Evolutionary conservation across 192 early-diverging fungal species (phyloP).

Genomic region (Thamnidium elegans): DNA sequence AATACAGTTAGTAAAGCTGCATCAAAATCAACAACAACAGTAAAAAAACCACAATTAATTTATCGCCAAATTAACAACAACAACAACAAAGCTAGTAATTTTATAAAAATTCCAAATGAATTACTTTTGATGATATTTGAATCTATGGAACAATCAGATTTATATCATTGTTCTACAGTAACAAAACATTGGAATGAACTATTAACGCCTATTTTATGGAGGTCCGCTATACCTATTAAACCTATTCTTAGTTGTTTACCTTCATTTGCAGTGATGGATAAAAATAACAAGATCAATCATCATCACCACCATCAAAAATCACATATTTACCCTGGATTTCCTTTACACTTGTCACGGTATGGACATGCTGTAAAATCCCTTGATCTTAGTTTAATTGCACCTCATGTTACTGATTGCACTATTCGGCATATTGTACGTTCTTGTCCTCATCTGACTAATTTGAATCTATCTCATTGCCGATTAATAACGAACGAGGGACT

Average conservation of each 20-base stretch:
- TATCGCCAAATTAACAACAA: neutral
- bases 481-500: slow-evolving; percentile 40
- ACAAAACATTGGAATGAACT: slow-evolving; percentile 16
- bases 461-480: slow-evolving; percentile 38
- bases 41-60: no score
- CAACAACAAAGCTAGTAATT: neutral
- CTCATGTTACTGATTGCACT: slow-evolving; percentile 37
- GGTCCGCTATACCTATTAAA: slow-evolving; percentile 7
- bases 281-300: neutral
- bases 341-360: slow-evolving; percentile 14
- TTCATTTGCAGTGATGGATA: slow-evolving; percentile 1
- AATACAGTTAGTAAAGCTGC: no score
- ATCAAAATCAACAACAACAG: no score
- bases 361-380: slow-evolving; percentile 12
- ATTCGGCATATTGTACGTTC: slow-evolving; percentile 29
- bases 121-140: slow-evolving; percentile 14
- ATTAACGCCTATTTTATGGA: slow-evolving; percentile 22
- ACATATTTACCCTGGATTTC: slow-evolving; percentile 5
- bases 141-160: slow-evolving; percentile 2
- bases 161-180: slow-evolving; percentile 17
- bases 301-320: slow-evolving; percentile 5
- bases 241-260: slow-evolving; percentile 17
- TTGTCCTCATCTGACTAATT: slow-evolving; percentile 38
- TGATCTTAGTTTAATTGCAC: slow-evolving; percentile 8
- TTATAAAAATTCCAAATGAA: slow-evolving; percentile 18